A percentile compares a stretch with the other conserved stretches of the same genome.
Evolutionary conservation across 108 stramenopile species (phyloP).

Genomic region (Seminavis robusta): DNA sequence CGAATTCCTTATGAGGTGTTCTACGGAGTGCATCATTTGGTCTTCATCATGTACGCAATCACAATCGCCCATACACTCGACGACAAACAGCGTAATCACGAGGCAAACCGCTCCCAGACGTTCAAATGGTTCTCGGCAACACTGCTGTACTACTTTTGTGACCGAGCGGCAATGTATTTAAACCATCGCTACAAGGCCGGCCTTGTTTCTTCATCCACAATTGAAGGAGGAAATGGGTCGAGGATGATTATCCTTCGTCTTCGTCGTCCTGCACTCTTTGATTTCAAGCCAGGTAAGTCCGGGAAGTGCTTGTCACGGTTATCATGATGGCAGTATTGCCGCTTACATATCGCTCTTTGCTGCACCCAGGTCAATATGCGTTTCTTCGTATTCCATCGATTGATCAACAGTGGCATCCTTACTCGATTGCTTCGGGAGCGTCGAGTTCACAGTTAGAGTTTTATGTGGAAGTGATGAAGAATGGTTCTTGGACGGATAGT

Average conservation of each 20-base stretch:
- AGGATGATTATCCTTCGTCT: slow-evolving; percentile 32
- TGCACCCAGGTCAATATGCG: too few species aligned
- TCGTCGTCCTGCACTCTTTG: slow-evolving; percentile 23
- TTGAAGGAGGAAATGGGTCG: slow-evolving; percentile 10
- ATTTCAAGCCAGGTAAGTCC: slow-evolving; percentile 41
- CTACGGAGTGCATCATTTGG: slow-evolving; percentile 32
- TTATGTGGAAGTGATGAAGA: slow-evolving; percentile 29
- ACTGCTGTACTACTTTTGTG: slow-evolving; percentile 36
- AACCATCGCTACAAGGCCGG: too few species aligned
- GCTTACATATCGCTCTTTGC: too few species aligned
- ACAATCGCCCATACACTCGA: slow-evolving; percentile 43
- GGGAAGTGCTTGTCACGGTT: too few species aligned
- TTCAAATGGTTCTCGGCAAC: slow-evolving; percentile 48
- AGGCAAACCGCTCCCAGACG: slow-evolving; percentile 28
- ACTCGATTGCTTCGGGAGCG: slow-evolving; percentile 24
- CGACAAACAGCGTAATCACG: slow-evolving; percentile 18
- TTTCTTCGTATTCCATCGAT: too few species aligned
- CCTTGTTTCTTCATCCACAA: slow-evolving; percentile 20
- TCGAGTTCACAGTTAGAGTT: slow-evolving; percentile 4
- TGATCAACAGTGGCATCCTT: slow-evolving; percentile 52
- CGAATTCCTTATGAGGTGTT: slow-evolving; percentile 39
- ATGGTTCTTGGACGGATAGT: too few species aligned
- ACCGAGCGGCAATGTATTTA: slow-evolving; percentile 32
- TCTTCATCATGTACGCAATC: slow-evolving; percentile 37
- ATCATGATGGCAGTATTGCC: too few species aligned